Evolutionary conservation across 2,329 filamentous ascomycete species (phyloP).

Genomic region (Fusarium poae): DNA sequence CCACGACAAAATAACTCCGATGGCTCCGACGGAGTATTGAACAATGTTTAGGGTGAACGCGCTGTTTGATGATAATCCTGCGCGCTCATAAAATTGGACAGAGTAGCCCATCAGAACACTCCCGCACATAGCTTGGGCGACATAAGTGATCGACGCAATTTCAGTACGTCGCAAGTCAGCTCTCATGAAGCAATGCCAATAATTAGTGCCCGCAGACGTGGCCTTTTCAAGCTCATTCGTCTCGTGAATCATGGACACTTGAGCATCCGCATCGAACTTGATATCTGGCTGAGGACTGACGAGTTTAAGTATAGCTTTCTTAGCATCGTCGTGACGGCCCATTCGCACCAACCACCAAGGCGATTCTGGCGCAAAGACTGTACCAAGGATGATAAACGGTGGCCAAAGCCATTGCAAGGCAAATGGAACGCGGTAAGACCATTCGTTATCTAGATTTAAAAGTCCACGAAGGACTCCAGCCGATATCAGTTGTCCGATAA

Average conservation of each 20-base stretch:
- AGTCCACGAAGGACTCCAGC: constrained; percentile 60
- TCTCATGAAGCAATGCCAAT: constrained; percentile 63
- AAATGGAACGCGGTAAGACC: constrained; percentile 63
- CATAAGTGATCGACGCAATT: constrained; percentile 60
- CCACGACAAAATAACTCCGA: constrained; percentile 63
- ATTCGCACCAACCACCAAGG: constrained; percentile 62
- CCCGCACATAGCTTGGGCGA: constrained; percentile 57
- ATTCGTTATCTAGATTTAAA: constrained; percentile 55
- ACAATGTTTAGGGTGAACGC: constrained; percentile 58
- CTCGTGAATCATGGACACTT: constrained; percentile 39
- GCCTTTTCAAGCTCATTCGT: constrained; percentile 62
- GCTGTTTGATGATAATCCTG: constrained; percentile 53
- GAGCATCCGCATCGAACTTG: constrained; percentile 42
- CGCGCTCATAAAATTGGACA: constrained; percentile 63
- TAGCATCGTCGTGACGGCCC: constrained; percentile 37
- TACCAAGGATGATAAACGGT: constrained; percentile 58
- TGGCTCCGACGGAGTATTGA: constrained; percentile 58
- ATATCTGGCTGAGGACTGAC: constrained; percentile 44
- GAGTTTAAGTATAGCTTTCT: constrained; percentile 36
- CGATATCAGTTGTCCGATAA: constrained; percentile 61
- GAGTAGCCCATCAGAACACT: constrained; percentile 68
- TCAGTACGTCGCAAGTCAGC: constrained; percentile 61
- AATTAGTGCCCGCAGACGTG: constrained; percentile 57
- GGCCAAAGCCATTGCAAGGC: constrained; percentile 64
- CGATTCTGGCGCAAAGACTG: constrained; percentile 61